Conservation (phyloP, 352 stramenopile species). For the Pythium scleroteichum region DNA sequence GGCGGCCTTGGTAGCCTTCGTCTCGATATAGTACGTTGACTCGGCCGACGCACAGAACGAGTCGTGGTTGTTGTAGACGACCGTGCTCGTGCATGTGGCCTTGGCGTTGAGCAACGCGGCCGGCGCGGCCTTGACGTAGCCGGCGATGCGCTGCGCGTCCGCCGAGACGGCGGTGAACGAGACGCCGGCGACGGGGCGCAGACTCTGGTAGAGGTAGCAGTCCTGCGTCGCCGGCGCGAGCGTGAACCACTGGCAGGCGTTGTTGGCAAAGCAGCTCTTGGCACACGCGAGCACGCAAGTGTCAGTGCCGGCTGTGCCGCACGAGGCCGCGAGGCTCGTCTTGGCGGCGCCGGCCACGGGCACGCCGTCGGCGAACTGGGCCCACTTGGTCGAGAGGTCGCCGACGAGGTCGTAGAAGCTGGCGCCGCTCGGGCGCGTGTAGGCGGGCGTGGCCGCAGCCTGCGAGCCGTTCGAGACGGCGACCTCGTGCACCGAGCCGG, state of each 20-base stretch:
- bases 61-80: constrained; percentile 14
- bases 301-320: constrained; percentile 5
- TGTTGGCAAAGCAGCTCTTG: constrained; percentile 17
- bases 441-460: background rate
- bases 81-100: constrained; percentile 8
- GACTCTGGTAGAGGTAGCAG: constrained; percentile 17
- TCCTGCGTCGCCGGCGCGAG: constrained; percentile 19
- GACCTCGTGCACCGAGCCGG: constrained; percentile 12
- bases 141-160: constrained; percentile 14
- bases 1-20: background rate
- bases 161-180: constrained; percentile 8
- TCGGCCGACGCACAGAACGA: constrained; percentile 17
- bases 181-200: constrained; percentile 12
- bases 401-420: constrained; percentile 20
- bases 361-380: constrained; percentile 14
- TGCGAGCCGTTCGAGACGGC: constrained; percentile 4
- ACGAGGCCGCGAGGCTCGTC: constrained; percentile 9
- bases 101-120: constrained; percentile 19
- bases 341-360: constrained; percentile 15
- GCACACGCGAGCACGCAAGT: constrained; percentile 12
- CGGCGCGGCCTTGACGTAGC: constrained; percentile 17
- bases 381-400: constrained; percentile 23
- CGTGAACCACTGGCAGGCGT: constrained; percentile 26
- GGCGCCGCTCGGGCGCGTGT: constrained; percentile 8
- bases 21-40: constrained; percentile 13